Evolutionary conservation across 805 yeast species (phyloP).

Genomic region (Metschnikowia gelsemii): DNA sequence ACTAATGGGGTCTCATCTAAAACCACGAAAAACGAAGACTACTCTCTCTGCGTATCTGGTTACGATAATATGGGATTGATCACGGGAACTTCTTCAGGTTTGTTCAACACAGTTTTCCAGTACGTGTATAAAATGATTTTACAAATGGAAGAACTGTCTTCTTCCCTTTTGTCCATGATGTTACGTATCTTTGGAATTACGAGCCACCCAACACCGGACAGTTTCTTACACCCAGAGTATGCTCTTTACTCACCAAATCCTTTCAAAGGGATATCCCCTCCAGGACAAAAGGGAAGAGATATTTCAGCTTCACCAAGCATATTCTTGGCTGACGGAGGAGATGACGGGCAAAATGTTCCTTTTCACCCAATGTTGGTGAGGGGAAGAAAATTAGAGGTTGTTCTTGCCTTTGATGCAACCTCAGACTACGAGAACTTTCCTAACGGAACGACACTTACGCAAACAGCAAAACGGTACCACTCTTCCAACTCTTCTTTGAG

Average conservation of each 20-base stretch:
- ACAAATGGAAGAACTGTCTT: constrained; percentile 15
- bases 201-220: constrained; percentile 16
- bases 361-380: constrained; percentile 43
- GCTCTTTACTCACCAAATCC: constrained; percentile 66
- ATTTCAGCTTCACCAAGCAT: constrained; percentile 21
- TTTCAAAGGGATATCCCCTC: constrained; percentile 33
- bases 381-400: constrained; percentile 36
- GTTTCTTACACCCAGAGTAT: constrained; percentile 54
- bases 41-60: constrained; percentile 46
- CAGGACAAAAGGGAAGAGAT: constrained; percentile 18
- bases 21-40: constrained; percentile 22
- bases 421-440: constrained; percentile 56
- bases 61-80: constrained; percentile 61
- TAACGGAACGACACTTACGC: constrained; percentile 53
- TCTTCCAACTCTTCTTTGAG: constrained; percentile 9
- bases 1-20: constrained; percentile 41
- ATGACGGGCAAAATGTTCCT: constrained; percentile 49
- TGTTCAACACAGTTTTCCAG: constrained; percentile 51
- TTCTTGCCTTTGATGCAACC: constrained; percentile 46
- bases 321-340: constrained; percentile 48
- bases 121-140: constrained; percentile 44
- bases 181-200: constrained; percentile 16
- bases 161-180: constrained; percentile 15
- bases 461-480: constrained; percentile 38
- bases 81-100: constrained; percentile 62